Percentiles rank a stretch among this genome's conserved stretches.
These are phyloP conservation scores for Arthrinium phaeospermum DNA, from an alignment of 2,329 filamentous ascomycete species.

Conservation along the genomic window DNA sequence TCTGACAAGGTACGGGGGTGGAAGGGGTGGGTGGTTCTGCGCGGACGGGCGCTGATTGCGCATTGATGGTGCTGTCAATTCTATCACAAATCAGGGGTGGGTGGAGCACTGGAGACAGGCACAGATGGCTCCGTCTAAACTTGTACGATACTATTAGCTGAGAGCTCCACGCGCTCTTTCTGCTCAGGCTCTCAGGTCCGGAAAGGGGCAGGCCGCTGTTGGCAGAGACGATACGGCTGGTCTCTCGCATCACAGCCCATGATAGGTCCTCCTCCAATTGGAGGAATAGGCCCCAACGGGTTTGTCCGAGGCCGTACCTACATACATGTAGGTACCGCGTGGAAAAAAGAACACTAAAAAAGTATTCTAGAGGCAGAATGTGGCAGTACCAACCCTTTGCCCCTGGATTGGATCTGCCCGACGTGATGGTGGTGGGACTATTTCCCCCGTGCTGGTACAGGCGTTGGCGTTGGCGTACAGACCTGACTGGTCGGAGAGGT, in stretches of 20 bases:
- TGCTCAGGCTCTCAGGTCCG: neutral
- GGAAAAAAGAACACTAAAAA: neutral
- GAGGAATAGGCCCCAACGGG: neutral
- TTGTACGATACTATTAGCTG: constrained; percentile 13
- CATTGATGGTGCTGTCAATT: constrained; percentile 15
- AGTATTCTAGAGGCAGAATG: neutral
- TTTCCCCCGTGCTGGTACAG: neutral
- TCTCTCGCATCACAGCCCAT: neutral
- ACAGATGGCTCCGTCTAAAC: constrained; percentile 5
- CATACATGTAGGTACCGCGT: too few species aligned
- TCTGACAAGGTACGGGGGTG: constrained; percentile 11
- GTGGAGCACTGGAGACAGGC: neutral
- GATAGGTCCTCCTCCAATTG: neutral
- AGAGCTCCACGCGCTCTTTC: neutral
- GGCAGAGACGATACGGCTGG: neutral
- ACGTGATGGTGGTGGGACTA: neutral
- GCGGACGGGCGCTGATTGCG: neutral
- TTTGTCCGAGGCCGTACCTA: neutral
- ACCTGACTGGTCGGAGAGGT: neutral
- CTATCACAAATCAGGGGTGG: constrained; percentile 15
- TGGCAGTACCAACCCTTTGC: neutral
- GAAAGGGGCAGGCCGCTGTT: neutral
- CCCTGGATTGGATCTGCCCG: neutral
- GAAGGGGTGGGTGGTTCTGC: neutral
- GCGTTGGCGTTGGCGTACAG: neutral